Conservation (phyloP, 495 filamentous ascomycete species). For the Xylaria nigripes region DNA sequence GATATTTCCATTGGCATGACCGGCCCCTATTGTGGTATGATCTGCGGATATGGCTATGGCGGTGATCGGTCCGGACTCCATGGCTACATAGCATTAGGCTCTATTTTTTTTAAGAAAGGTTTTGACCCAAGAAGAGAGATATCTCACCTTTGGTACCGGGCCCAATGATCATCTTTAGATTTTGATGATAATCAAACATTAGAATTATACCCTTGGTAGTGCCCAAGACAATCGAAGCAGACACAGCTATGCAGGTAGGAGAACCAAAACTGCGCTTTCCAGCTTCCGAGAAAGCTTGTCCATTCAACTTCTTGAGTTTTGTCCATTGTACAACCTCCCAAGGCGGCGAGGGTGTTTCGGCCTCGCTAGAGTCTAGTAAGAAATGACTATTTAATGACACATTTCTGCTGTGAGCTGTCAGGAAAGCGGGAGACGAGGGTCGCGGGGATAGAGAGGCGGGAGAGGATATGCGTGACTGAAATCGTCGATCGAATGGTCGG, state of each 20-base stretch:
- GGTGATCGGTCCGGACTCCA: conserved; percentile 83
- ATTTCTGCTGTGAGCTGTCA: conserved; percentile 66
- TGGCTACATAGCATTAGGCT: conserved; percentile 46
- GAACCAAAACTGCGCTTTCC: conserved; percentile 88
- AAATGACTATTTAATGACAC: conserved; percentile 58
- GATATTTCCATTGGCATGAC: conserved; percentile 83
- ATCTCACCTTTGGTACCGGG: conserved; percentile 80
- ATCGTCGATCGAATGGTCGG: conserved; percentile 87
- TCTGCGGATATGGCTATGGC: conserved; percentile 88
- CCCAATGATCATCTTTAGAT: conserved; percentile 84
- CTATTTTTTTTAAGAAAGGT: not conserved
- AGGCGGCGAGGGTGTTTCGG: conserved; percentile 61
- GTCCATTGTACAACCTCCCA: conserved; percentile 99
- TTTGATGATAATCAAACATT: conserved; percentile 96
- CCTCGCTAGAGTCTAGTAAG: conserved; percentile 47
- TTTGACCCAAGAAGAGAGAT: not conserved
- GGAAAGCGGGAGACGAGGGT: conserved; percentile 70
- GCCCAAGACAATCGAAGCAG: conserved; percentile 81
- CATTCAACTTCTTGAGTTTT: conserved; percentile 79
- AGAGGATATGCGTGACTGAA: conserved; percentile 74
- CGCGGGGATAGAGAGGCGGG: conserved; percentile 50
- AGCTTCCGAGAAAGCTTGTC: conserved; percentile 86
- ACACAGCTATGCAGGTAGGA: conserved; percentile 84
- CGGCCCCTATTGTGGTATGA: conserved; percentile 80
- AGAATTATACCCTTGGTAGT: conserved; percentile 91